Conservation (phyloP, 1,284 basidiomycete species). For the Psilocybe mexicana region DNA sequence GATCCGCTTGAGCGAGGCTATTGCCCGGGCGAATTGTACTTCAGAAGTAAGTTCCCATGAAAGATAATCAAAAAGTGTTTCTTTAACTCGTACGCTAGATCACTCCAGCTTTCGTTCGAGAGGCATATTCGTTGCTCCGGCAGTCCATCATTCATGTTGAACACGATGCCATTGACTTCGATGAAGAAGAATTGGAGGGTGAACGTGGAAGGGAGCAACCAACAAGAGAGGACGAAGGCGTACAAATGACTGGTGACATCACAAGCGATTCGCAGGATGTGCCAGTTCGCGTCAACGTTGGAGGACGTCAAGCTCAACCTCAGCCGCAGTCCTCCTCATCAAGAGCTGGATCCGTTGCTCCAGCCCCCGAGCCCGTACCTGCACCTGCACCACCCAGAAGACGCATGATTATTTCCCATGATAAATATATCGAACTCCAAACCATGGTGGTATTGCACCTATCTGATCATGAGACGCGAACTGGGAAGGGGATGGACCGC, state of each 20-base stretch:
- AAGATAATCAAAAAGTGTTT: background rate
- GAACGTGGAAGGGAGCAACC: slow-evolving; percentile 43
- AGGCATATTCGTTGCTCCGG: slow-evolving; percentile 91
- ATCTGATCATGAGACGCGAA: slow-evolving; percentile 75
- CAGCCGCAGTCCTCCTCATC: slow-evolving; percentile 41
- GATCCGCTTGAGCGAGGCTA: slow-evolving; percentile 96
- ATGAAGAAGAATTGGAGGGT: slow-evolving; percentile 83
- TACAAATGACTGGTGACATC: slow-evolving; percentile 64
- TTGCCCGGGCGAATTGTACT: slow-evolving; percentile 95
- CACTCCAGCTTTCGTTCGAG: slow-evolving; percentile 89
- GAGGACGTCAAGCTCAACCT: slow-evolving; percentile 25
- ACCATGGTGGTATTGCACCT: slow-evolving; percentile 87
- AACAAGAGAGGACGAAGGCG: slow-evolving; percentile 47
- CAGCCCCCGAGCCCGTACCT: slow-evolving; percentile 30
- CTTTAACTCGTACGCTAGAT: slow-evolving; percentile 52
- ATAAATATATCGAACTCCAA: slow-evolving; percentile 91
- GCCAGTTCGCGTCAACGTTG: slow-evolving; percentile 37
- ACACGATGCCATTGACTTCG: slow-evolving; percentile 97
- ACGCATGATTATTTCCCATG: slow-evolving; percentile 92
- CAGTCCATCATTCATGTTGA: slow-evolving; percentile 99
- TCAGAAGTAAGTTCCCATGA: slow-evolving; percentile 59
- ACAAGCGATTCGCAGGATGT: slow-evolving; percentile 58
- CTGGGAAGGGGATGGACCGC: slow-evolving; percentile 77
- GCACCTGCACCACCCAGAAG: slow-evolving; percentile 55
- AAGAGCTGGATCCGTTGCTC: slow-evolving; percentile 35